Base-by-base conservation (phyloP, 164 flowering plant genomes). In the Euptelea pleiosperma region DNA sequence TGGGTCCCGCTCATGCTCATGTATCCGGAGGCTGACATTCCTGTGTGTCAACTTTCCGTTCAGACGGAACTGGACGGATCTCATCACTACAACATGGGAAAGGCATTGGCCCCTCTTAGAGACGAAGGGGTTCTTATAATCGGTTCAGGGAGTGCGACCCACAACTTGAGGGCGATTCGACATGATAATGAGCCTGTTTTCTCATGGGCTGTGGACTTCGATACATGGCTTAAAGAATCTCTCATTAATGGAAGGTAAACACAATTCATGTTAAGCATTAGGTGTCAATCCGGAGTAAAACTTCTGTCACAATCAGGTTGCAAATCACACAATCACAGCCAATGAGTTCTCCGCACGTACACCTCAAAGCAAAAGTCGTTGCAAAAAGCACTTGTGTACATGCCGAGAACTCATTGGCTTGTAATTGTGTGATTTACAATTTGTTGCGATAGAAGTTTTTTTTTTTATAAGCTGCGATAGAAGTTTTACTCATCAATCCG, bases 1-100 rank as follows among this genome's bases (percentile, higher is more conserved):
- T 91, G 98, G 98, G 81, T 88, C 5, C 98, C 94, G 0, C 73
- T 88, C 8, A 78, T 83, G 87, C 77, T 91, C 21, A 88, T 88
- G 98, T 91, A 86, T 58, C 98, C 98, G 0, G 84, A 88, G 30
- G 90, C 91, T 0, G 68, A 83, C 43, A 80, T 91, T 29, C 98
- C 96, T 0, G 86, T 91, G 1, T 84, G 89, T 59, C 91, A 88
- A 60, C 92, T 91, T 49, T 86, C 91, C 0, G 69, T 91, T 55
- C 94, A 86, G 60, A 52, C 74, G 1, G 3, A 76, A 4, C 26
- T 39, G 55, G 81, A 82, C 53, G 96, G 76, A 1, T 72, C 79
- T 44, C 62, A 91, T 59, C 98, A 91, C 59, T 91, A 84, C 68
- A 86, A 85, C 64, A 35, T 89, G 71, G 96, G 96, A 0, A 83